Conservation (phyloP, 192 early-diverging fungal species). For the Umbelopsis vinacea region DNA sequence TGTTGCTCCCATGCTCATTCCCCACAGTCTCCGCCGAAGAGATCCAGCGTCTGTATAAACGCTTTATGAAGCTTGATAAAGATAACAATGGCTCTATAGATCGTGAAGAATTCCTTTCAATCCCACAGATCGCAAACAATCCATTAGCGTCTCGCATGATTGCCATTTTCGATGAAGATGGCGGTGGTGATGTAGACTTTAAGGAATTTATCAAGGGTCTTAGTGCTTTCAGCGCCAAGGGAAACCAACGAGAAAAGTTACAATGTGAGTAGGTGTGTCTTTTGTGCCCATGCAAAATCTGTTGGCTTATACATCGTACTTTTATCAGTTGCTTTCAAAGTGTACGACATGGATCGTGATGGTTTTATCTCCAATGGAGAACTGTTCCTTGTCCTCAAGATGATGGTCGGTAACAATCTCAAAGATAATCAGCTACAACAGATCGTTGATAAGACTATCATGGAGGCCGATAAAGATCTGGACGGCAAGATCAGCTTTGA, state of each 20-base stretch:
- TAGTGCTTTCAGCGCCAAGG: conserved; percentile 92
- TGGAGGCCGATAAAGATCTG: conserved; percentile 94
- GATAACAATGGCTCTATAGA: conserved; percentile 96
- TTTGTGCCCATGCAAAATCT: not conserved
- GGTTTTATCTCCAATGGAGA: conserved; percentile 99
- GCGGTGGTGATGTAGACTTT: conserved; percentile 98
- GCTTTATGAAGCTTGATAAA: conserved; percentile 98
- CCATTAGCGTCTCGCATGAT: conserved; percentile 95
- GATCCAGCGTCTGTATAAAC: conserved; percentile 98
- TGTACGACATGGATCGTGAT: conserved; percentile 99
- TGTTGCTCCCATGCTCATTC: not conserved
- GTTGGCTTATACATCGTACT: not conserved
- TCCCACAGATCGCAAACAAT: conserved; percentile 98
- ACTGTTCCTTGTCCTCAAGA: conserved; percentile 96
- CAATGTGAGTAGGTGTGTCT: conserved; percentile 66
- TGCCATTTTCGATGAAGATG: conserved; percentile 97
- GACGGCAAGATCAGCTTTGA: conserved; percentile 98
- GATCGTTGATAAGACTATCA: conserved; percentile 99
- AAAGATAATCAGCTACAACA: conserved; percentile 97
- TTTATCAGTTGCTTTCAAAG: conserved; percentile 89
- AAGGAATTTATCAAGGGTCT: conserved; percentile 97
- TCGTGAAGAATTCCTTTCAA: conserved; percentile 94
- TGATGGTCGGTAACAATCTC: conserved; percentile 99
- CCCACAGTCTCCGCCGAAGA: conserved; percentile 84
- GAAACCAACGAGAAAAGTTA: conserved; percentile 95